Percentiles rank a stretch among this genome's conserved stretches.
phyloP scores from a whole-genome alignment of 2,329 filamentous ascomycete genomes.

The Paraconiothyrium sp. region DNA sequence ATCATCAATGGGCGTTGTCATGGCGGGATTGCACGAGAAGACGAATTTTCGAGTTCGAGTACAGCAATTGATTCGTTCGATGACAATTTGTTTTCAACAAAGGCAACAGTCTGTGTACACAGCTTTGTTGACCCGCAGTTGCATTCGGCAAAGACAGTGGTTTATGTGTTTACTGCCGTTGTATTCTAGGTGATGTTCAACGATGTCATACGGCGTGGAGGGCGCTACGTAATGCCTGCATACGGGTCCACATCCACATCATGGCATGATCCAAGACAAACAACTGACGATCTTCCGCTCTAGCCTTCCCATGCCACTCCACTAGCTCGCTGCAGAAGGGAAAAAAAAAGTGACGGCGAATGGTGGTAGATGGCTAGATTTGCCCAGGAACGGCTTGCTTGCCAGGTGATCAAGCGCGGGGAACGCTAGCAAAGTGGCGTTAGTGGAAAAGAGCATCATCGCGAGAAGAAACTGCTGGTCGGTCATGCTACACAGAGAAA shows the following conservation, averaged over 20 bases:
- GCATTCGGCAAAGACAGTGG: neutral
- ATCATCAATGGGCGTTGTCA: constrained; percentile 43
- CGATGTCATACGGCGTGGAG: constrained; percentile 8
- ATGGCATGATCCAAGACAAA: constrained; percentile 1
- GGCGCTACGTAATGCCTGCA: constrained; percentile 3
- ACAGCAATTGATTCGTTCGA: constrained; percentile 16
- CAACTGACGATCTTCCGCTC: constrained; percentile 12
- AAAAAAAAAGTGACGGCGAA: constrained; percentile 13
- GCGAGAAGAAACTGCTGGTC: constrained; percentile 22
- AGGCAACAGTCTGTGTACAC: neutral
- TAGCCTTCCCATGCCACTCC: neutral
- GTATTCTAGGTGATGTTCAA: constrained; percentile 5
- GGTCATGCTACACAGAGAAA: neutral
- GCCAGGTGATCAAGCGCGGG: constrained; percentile 34
- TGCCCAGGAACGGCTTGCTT: constrained; percentile 33
- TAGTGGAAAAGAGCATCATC: constrained; percentile 7
- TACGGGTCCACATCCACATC: constrained; percentile 8
- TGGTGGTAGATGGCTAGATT: constrained; percentile 28
- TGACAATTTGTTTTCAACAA: neutral
- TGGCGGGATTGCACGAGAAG: constrained; percentile 13
- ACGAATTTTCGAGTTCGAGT: constrained; percentile 1
- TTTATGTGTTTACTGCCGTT: neutral
- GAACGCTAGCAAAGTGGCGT: constrained; percentile 33
- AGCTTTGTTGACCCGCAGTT: neutral
- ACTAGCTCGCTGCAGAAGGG: constrained; percentile 5